A percentile compares a stretch with the other conserved stretches of the same genome.
Evolutionary conservation across 306 rosid species (phyloP).

Genomic region (Phaseolus lunatus): DNA sequence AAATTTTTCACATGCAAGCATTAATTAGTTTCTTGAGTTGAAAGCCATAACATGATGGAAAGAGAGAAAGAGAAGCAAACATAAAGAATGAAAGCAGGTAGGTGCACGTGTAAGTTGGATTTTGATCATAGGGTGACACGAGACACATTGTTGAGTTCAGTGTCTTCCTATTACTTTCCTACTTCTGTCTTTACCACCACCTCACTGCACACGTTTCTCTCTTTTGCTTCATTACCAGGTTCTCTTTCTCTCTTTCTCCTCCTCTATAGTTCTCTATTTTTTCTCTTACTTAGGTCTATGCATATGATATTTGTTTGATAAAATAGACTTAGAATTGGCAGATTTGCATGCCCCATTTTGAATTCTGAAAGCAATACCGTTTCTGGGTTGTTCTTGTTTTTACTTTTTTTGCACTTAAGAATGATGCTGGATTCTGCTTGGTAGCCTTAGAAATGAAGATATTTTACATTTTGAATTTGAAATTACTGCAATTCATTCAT

Average conservation of each 20-base stretch:
- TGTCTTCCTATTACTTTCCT: not conserved
- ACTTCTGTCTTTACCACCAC: not conserved
- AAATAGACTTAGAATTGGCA: not conserved
- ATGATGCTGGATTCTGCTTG: not conserved
- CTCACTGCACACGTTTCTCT: constrained; percentile 3
- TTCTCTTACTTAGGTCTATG: not conserved
- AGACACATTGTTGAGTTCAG: constrained; percentile 5
- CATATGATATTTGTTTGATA: not conserved
- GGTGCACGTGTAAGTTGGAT: constrained; percentile 43
- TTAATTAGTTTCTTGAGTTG: constrained; percentile 5
- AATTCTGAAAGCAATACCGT: not conserved
- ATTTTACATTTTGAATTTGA: not conserved
- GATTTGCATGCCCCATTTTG: not conserved
- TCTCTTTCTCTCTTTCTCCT: constrained; percentile 4
- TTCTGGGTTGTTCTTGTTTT: constrained; percentile 25
- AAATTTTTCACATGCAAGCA: constrained; percentile 6
- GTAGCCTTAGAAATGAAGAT: not conserved
- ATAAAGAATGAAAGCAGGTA: not conserved
- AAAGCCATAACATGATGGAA: not conserved
- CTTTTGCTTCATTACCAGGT: constrained; percentile 38
- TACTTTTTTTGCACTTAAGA: not conserved
- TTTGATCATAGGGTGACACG: constrained; percentile 33
- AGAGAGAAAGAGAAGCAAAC: not conserved
- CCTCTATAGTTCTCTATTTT: not conserved
- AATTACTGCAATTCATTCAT: not conserved